Evolutionary conservation across 306 rosid genomes (phyloP).

Genomic region (Casuarina glauca): DNA sequence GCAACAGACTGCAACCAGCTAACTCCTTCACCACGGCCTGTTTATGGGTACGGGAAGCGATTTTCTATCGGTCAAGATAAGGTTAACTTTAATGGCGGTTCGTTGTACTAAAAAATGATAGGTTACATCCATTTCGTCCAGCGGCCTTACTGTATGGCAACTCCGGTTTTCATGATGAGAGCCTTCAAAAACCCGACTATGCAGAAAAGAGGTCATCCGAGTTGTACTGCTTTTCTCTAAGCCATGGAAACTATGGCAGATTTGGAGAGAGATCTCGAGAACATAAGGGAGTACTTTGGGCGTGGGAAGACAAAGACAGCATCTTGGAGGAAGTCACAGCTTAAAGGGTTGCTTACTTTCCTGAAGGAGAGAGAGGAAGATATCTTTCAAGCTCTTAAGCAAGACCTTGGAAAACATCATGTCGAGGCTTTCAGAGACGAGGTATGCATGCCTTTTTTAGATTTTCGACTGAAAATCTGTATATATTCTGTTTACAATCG

Average conservation of each 20-base stretch:
- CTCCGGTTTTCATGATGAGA: background rate
- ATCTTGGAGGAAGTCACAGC: slow-evolving; percentile 75
- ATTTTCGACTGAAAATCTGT: background rate
- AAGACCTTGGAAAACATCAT: slow-evolving; percentile 67
- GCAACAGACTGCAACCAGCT: no score
- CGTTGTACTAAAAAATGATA: no score
- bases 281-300: slow-evolving; percentile 45
- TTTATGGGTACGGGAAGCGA: no score
- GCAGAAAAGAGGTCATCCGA: background rate
- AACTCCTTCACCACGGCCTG: no score
- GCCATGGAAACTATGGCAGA: slow-evolving; percentile 28
- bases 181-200: background rate
- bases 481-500: background rate
- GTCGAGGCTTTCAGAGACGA: slow-evolving; percentile 81
- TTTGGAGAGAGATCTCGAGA: slow-evolving; percentile 38
- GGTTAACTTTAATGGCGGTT: no score
- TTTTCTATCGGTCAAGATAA: no score
- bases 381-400: slow-evolving; percentile 55
- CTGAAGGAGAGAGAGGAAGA: slow-evolving; percentile 44
- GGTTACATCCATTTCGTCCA: no score
- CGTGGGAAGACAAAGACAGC: slow-evolving; percentile 62
- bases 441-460: slow-evolving; percentile 27
- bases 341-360: slow-evolving; percentile 44
- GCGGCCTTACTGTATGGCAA: background rate
- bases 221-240: no score